Conservation (phyloP, 73 alveolate species). For the Paramecium bursaria region DNA sequence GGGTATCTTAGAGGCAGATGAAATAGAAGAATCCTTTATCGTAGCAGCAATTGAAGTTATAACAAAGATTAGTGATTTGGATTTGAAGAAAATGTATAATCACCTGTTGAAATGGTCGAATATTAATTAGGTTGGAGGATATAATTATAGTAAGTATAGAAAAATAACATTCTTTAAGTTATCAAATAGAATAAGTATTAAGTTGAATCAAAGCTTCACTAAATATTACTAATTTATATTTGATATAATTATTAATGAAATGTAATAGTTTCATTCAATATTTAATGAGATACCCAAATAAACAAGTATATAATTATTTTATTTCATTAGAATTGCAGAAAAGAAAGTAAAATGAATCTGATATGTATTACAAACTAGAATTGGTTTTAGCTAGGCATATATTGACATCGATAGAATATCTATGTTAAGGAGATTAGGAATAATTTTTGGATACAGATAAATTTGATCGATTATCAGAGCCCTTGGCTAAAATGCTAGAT, state of each 20-base stretch:
- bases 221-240: conserved; percentile 31
- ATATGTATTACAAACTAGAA: conserved; percentile 41
- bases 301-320: neutral
- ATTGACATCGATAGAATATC: neutral
- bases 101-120: conserved; percentile 12
- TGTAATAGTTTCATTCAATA: neutral
- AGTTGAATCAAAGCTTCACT: conserved; percentile 25
- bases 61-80: conserved; percentile 10
- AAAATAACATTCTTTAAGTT: conserved; percentile 29
- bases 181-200: conserved; percentile 15
- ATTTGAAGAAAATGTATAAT: conserved; percentile 11
- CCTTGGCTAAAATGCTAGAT: conserved; percentile 47
- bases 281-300: conserved; percentile 55
- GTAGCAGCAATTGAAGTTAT: neutral
- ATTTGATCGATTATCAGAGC: conserved; percentile 46
- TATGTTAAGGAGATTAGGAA: conserved; percentile 43
- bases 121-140: neutral
- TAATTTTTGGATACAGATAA: conserved; percentile 51
- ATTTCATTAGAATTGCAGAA: conserved; percentile 16
- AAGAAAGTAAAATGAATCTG: conserved; percentile 39
- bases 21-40: conserved; percentile 8
- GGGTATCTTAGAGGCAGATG: conserved; percentile 50
- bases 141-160: conserved; percentile 47
- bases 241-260: conserved; percentile 47
- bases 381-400: conserved; percentile 18